Base-by-base conservation (phyloP, 495 filamentous ascomycete species). In the Aspergillus nidulans region DNA sequence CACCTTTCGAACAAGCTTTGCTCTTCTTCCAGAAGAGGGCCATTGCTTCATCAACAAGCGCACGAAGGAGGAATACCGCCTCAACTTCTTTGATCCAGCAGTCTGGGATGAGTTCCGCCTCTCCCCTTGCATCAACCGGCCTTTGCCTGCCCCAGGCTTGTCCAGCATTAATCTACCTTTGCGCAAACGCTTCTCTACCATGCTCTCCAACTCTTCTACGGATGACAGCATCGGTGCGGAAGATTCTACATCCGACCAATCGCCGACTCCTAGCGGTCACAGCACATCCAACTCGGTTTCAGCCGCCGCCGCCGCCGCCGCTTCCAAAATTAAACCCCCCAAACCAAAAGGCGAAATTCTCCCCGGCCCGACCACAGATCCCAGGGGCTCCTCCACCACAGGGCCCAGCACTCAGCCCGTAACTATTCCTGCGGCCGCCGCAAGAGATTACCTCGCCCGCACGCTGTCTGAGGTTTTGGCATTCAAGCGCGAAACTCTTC, bases 21-120 rank as follows among this genome's bases (percentile, higher is more conserved):
- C 86, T 19, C 85, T 97, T 19, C 79, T 98, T 1, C 92, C 94
- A 3, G 87, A 96, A 55, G 85, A 92, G 61, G 92, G 92, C 0
- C 81, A 83, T 64, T 95, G 91, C 69, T 98, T 96, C 63, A 78
- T 96, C 61, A 84, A 96, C 72, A 88, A 86, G 58, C 64, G 80
- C 46, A 95, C 90, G 0, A 85, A 86, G 55, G 86, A 96, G 62
- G 81, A 89, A 56, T 92, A 90, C 66, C 84, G 78, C 1, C 75
- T 97, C 19, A 85, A 97, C 65, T 97, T 96, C 64, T 97, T 92
- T 73, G 76, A 90, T 59, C 70, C 81, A 1, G 71, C 90, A 3
- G 80, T 83, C 43, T 98, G 92, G 92, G 80, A 87, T 42, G 82
- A 90, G 53, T 82, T 92, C 64, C 79, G 84, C 24, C 80, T 87